Evolutionary conservation across 2,329 filamentous ascomycete species (phyloP).

Genomic region (Stromatinia cepivora): DNA sequence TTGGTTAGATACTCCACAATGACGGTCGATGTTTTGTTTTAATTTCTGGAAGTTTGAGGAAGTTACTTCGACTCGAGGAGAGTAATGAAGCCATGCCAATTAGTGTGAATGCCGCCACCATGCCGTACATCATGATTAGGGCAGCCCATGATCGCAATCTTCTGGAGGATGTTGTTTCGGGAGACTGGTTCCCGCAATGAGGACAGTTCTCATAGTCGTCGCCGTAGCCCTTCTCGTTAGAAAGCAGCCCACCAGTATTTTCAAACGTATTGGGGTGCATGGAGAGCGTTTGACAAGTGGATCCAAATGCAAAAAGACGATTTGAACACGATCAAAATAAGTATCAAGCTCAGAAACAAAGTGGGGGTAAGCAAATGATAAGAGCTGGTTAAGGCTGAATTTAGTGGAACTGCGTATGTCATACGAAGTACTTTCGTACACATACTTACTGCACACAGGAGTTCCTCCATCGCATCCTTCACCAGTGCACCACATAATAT

Average conservation of each 20-base stretch:
- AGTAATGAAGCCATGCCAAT: conserved; percentile 16
- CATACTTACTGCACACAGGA: neutral
- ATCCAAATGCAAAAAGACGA: neutral
- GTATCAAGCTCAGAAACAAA: neutral
- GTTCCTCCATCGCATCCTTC: neutral
- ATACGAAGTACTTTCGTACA: neutral
- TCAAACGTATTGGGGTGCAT: neutral
- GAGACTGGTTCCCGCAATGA: neutral
- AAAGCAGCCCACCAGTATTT: neutral
- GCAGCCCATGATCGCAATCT: neutral
- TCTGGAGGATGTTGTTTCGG: neutral
- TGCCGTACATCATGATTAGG: neutral
- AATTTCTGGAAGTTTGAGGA: neutral
- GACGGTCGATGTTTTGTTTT: conserved; percentile 3
- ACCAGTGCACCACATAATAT: neutral
- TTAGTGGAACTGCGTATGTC: neutral
- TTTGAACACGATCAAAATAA: neutral
- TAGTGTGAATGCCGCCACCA: neutral
- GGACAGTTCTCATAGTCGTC: neutral
- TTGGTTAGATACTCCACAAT: conserved; percentile 4
- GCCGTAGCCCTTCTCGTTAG: neutral
- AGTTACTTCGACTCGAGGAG: conserved; percentile 6
- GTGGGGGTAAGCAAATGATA: neutral
- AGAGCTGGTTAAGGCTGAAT: conserved; percentile 5
- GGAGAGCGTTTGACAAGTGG: neutral